Evolutionary conservation across 2,329 filamentous ascomycete species (phyloP), one percentile per base, ranked within the genome.

Genomic region (Clonostachys sp.): DNA sequence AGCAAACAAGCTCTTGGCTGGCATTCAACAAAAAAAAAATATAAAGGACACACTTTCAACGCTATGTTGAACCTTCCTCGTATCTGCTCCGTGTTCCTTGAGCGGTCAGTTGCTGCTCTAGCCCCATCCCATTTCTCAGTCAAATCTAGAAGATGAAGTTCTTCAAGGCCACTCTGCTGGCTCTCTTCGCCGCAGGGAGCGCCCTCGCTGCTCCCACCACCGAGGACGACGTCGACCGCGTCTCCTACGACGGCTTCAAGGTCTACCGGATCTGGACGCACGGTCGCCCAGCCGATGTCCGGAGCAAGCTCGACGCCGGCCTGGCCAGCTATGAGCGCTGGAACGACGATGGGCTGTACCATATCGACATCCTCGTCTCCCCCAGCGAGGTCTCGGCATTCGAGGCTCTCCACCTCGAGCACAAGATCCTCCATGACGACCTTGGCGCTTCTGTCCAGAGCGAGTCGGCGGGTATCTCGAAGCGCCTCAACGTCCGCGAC

Each of bases 241-340:
- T 38, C 14, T 45, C 58, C 12, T 66, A 63, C 41, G 55, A 59
- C 34, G 64, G 64, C 20, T 63, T 63, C 49, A 69, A 65, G 38
- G 66, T 71, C 17, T 70, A 74, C 49, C 63, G 71, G 12, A 61
- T 76, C 50, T 68, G 70, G 55, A 74, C 70, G 34, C 64, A 71
- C 53, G 68, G 68, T 51, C 64, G 68, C 20, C 54, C 64, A 8
- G 61, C 55, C 16, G 57, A 57, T 10, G 54, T 74, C 45, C 66
- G 64, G 51, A 52, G 56, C 6, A 58, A 57, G 50, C 62, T 68
- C 7, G 50, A 61, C 1, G 50, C 48, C 2, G 48, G 65, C n/a
- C 33, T 40, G 12, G 20, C 13, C 3, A 49, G 49, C 3, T 52
- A 56, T 17, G 48, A 57, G 2, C 46, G 53, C 20, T 59, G 57